These are phyloP conservation scores for Calonectria henricotiae DNA, from an alignment of 2,329 filamentous ascomycete species.

Conservation along the genomic window DNA sequence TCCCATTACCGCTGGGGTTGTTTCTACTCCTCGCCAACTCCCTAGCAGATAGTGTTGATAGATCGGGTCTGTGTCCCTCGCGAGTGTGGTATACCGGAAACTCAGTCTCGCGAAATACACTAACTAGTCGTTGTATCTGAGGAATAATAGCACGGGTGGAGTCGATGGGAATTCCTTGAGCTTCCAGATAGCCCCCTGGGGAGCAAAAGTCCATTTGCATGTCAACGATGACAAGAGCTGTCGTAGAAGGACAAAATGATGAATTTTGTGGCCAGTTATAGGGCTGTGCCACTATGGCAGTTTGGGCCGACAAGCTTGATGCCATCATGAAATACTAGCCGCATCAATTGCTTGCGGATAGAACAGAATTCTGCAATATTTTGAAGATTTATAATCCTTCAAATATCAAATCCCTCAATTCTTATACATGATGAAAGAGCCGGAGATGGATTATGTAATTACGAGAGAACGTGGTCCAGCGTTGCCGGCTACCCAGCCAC, in stretches of 20 bases:
- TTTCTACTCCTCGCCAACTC: slow-evolving; percentile 15
- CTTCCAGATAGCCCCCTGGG: slow-evolving; percentile 14
- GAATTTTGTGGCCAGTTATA: slow-evolving; percentile 14
- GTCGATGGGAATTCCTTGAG: slow-evolving; percentile 21
- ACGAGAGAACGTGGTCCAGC: too few species aligned
- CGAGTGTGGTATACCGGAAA: slow-evolving; percentile 22
- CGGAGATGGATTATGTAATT: too few species aligned
- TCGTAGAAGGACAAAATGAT: neutral
- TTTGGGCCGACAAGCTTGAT: neutral
- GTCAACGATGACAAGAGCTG: slow-evolving; percentile 19
- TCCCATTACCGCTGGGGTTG: slow-evolving; percentile 19
- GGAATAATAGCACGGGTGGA: slow-evolving; percentile 15
- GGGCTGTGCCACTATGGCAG: neutral
- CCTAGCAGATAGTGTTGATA: slow-evolving; percentile 17
- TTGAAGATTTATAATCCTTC: too few species aligned
- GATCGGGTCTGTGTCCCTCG: slow-evolving; percentile 18
- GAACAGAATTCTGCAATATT: too few species aligned
- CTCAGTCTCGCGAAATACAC: neutral
- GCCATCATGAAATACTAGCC: neutral
- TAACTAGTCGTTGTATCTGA: slow-evolving; percentile 2
- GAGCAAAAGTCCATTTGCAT: slow-evolving; percentile 30
- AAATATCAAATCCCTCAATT: too few species aligned
- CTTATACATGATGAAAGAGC: too few species aligned
- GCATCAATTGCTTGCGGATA: neutral
- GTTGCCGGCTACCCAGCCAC: too few species aligned